A percentile compares a stretch with the other conserved stretches of the same genome.
Conservation (phyloP, 139 green algal genomes). For the Chlamydomonas sp. region DNA sequence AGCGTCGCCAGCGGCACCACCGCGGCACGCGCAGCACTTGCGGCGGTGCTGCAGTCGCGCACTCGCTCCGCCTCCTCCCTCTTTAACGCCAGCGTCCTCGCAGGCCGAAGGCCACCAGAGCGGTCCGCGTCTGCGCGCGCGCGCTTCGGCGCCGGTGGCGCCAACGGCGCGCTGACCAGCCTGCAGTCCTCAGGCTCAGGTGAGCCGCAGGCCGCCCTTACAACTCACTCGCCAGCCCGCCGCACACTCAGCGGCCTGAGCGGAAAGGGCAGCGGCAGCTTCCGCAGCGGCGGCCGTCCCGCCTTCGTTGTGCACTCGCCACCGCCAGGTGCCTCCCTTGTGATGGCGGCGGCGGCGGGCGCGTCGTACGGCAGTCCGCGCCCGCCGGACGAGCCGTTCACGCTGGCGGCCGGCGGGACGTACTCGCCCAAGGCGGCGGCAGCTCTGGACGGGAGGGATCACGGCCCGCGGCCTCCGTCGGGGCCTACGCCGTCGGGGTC, state of each 20-base stretch:
- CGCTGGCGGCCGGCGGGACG: not conserved
- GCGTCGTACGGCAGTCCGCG: not conserved
- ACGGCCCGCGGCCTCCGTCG: too few species aligned
- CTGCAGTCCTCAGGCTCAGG: too few species aligned
- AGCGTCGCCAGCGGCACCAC: not conserved
- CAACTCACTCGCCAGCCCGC: too few species aligned
- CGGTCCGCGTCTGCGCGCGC: not conserved
- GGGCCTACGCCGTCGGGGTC: too few species aligned
- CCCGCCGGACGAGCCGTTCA: too few species aligned
- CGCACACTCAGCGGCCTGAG: too few species aligned
- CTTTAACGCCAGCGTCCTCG: not conserved
- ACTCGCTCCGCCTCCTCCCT: slow-evolving; percentile 10
- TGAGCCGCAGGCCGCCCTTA: too few species aligned
- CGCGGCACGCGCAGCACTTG: not conserved
- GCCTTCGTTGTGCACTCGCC: too few species aligned
- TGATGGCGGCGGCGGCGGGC: slow-evolving; percentile 1
- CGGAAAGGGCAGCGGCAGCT: too few species aligned
- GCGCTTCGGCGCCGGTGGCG: not conserved
- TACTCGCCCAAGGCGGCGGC: slow-evolving; percentile 6
- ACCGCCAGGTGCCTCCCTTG: not conserved
- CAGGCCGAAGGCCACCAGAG: not conserved
- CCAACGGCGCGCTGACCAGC: too few species aligned
- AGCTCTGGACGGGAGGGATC: not conserved
- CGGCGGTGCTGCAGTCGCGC: slow-evolving; percentile 3
- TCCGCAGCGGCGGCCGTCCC: too few species aligned